These are phyloP conservation scores for Eimeria mitis DNA, from an alignment of 169 alveolate genomes.

Conservation along the genomic window DNA sequence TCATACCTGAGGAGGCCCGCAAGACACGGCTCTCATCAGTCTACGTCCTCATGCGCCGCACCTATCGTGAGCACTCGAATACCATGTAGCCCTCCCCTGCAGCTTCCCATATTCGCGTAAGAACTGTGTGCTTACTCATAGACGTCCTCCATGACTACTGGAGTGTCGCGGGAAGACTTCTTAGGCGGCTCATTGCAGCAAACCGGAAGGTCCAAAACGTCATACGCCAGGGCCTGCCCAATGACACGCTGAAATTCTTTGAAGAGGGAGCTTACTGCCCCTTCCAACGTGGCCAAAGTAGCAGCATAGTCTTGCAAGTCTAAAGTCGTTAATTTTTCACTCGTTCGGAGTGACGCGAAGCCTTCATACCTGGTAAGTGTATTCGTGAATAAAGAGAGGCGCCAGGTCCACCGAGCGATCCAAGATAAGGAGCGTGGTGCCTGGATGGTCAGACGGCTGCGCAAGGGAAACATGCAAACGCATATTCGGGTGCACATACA, in stretches of 20 bases:
- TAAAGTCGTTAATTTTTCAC: background rate
- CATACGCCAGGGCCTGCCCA: conserved; percentile 79
- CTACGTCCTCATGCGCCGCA: background rate
- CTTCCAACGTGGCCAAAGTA: background rate
- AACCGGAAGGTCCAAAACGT: conserved; percentile 74
- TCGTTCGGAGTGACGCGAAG: background rate
- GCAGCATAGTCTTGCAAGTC: background rate
- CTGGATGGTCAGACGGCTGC: conserved; percentile 32
- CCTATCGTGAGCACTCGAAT: background rate
- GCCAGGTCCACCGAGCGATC: conserved; percentile 82
- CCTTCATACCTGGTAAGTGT: conserved; percentile 80
- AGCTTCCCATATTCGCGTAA: background rate
- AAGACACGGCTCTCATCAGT: background rate
- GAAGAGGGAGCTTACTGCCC: background rate
- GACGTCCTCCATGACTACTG: conserved; percentile 41
- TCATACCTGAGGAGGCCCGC: conserved; percentile 57
- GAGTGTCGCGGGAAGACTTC: background rate
- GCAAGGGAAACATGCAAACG: conserved; percentile 18
- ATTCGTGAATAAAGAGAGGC: conserved; percentile 82
- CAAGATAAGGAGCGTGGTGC: conserved; percentile 51
- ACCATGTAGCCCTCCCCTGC: background rate
- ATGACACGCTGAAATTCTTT: background rate
- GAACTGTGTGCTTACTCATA: conserved; percentile 34
- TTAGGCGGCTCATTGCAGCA: conserved; percentile 29
- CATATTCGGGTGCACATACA: background rate